Base-by-base conservation (phyloP, 495 filamentous ascomycete genomes). In the Aspergillus biplanus region DNA sequence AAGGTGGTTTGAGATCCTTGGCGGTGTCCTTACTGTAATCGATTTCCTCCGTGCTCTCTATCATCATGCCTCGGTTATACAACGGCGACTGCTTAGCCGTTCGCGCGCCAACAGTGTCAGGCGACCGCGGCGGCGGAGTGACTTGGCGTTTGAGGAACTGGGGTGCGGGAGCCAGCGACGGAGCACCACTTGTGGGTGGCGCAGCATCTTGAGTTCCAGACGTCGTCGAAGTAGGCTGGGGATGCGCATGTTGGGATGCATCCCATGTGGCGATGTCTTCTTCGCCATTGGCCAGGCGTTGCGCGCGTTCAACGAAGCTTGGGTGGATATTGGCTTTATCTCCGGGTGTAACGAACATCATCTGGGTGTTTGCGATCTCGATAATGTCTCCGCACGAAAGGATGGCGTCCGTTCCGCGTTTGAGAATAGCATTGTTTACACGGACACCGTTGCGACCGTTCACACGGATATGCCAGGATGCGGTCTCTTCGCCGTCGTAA, bases 341-440 rank as follows among this genome's bases (percentile, higher is more conserved):
- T 65, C 84, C 74, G n/a, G 95, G 92, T 31, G 93, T 83, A 16
- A 97, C 90, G 77, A 98, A 99, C 86, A 98, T 92, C 95, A 99
- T 99, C 78, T 98, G 92, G 6, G 92, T 87, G 50, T 92, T 92
- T 62, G 88, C 90, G 73, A 97, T 89, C 68, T 96, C 91, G 58
- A 99, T 88, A 54, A 98, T 90, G 70, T 92, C 86, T 35, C 95
- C 95, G 71, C 91, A 94, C 18, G 85, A 83, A 37, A 99, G 82
- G 18, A 85, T 75, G 32, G 84, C 83, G 32, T 85, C 82, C 44
- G 87, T 78, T 34, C 87, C 88, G 55, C 85, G 82, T 69, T 88
- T 89, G 44, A 95, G 79, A 16, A 81, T 74, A 13, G 72, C 63
- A 61, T 92, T 90, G 71, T 99, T 89, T 12, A 97, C 78, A 65